Conservation (phyloP, 1,284 basidiomycete species). For the Cryptococcus sp. region DNA sequence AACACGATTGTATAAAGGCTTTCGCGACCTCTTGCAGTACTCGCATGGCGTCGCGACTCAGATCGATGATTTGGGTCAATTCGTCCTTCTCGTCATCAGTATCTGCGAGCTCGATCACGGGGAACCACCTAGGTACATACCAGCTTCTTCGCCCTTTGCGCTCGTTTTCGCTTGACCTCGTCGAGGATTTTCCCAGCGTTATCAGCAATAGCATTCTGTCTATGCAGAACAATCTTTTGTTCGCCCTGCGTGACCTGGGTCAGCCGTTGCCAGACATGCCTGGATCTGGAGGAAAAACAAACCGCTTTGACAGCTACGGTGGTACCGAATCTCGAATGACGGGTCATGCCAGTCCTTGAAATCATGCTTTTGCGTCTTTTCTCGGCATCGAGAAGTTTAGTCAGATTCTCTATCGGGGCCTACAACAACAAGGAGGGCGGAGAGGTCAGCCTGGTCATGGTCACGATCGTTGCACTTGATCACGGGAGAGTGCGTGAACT, state of each 20-base stretch:
- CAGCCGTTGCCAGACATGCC: neutral
- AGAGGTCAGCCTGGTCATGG: neutral
- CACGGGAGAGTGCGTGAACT: slow-evolving; percentile 19
- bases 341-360: slow-evolving; percentile 58
- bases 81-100: slow-evolving; percentile 55
- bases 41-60: slow-evolving; percentile 67
- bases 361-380: slow-evolving; percentile 63
- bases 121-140: slow-evolving; percentile 21
- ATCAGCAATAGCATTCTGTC: slow-evolving; percentile 74
- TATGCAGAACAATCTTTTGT: slow-evolving; percentile 67
- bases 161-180: slow-evolving; percentile 68
- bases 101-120: neutral
- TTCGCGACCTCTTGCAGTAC: slow-evolving; percentile 68
- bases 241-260: slow-evolving; percentile 40
- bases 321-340: slow-evolving; percentile 92
- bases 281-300: slow-evolving; percentile 5
- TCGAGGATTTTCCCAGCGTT: slow-evolving; percentile 77
- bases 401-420: slow-evolving; percentile 65
- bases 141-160: slow-evolving; percentile 62
- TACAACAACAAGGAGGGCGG: slow-evolving; percentile 34
- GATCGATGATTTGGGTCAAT: slow-evolving; percentile 44
- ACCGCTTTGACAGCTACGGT: slow-evolving; percentile 77
- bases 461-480: neutral
- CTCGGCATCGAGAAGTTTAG: slow-evolving; percentile 71
- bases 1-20: slow-evolving; percentile 75